Percentiles rank a stretch among this genome's conserved stretches.
These are phyloP conservation scores for Xylaria sp. DNA, from an alignment of 2,329 filamentous ascomycete species.

Conservation along the genomic window DNA sequence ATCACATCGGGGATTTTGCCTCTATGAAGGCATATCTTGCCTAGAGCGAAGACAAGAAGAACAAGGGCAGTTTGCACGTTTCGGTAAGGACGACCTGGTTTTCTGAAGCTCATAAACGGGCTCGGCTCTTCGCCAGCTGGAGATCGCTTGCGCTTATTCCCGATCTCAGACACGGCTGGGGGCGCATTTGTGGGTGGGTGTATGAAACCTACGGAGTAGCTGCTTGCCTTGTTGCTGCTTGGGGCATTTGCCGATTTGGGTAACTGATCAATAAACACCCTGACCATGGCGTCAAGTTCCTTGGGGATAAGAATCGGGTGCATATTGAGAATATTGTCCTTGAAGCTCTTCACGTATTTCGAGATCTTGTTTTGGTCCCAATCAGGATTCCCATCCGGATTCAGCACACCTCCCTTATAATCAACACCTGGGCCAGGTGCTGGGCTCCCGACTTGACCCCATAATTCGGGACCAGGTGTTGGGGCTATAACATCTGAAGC, in stretches of 20 bases:
- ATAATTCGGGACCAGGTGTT: conserved; percentile 63
- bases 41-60: conserved; percentile 83
- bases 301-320: conserved; percentile 69
- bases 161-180: conserved; percentile 43
- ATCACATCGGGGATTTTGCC: conserved; percentile 68
- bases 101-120: conserved; percentile 49
- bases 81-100: conserved; percentile 64
- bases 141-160: conserved; percentile 67
- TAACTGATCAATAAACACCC: conserved; percentile 61
- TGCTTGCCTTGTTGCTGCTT: conserved; percentile 27
- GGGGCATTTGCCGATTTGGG: conserved; percentile 48
- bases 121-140: conserved; percentile 51
- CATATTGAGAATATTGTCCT: conserved; percentile 71
- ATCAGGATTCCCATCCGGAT: conserved; percentile 63
- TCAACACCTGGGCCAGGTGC: conserved; percentile 54
- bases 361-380: conserved; percentile 62
- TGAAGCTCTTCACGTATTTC: conserved; percentile 66
- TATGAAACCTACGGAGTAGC: conserved; percentile 47
- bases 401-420: conserved; percentile 53
- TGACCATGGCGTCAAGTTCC: conserved; percentile 64
- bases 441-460: conserved; percentile 67
- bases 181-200: conserved; percentile 42
- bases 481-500: conserved; percentile 64
- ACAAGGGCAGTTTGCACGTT: conserved; percentile 85
- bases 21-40: conserved; percentile 76